Evolutionary conservation across 768 basidiomycete species (phyloP).

Genomic region (Tulasnella sp.): DNA sequence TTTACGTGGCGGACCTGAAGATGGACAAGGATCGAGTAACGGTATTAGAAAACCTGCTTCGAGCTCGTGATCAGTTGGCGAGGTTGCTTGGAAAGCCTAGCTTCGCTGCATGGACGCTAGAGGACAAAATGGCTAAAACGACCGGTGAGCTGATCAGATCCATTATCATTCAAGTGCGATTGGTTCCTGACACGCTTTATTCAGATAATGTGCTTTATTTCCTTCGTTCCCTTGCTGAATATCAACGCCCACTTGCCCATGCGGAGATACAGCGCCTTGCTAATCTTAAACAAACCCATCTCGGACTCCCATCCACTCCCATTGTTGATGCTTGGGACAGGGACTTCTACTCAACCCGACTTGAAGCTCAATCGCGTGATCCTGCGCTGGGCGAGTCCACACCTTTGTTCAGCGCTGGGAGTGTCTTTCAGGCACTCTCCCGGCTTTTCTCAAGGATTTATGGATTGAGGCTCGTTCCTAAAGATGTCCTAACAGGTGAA

Average conservation of each 20-base stretch:
- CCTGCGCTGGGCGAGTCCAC: not conserved
- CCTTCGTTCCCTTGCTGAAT: conserved; percentile 63
- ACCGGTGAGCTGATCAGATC: conserved; percentile 43
- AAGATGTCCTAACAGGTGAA: conserved; percentile 57
- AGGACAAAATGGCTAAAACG: conserved; percentile 94
- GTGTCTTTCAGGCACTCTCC: conserved; percentile 83
- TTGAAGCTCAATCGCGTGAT: not conserved
- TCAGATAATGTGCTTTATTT: conserved; percentile 79
- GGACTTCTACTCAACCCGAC: conserved; percentile 74
- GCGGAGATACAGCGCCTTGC: conserved; percentile 52
- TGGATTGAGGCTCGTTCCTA: conserved; percentile 63
- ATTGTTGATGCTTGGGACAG: conserved; percentile 91
- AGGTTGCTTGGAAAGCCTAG: conserved; percentile 71
- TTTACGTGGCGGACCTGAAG: conserved; percentile 70
- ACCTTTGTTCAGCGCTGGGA: conserved; percentile 51
- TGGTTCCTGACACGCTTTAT: not conserved
- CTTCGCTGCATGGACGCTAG: conserved; percentile 74
- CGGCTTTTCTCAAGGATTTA: conserved; percentile 76
- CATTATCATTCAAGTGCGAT: not conserved
- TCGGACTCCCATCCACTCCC: conserved; percentile 32
- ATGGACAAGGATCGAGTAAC: conserved; percentile 56
- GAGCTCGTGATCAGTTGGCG: conserved; percentile 69
- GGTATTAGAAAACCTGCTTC: conserved; percentile 61
- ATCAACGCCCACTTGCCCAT: conserved; percentile 65
- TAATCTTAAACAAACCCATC: conserved; percentile 56